A percentile compares a stretch with the other conserved stretches of the same genome.
These are phyloP conservation scores for Copromyces sp. DNA, from an alignment of 495 filamentous ascomycete genomes.

Conservation along the genomic window DNA sequence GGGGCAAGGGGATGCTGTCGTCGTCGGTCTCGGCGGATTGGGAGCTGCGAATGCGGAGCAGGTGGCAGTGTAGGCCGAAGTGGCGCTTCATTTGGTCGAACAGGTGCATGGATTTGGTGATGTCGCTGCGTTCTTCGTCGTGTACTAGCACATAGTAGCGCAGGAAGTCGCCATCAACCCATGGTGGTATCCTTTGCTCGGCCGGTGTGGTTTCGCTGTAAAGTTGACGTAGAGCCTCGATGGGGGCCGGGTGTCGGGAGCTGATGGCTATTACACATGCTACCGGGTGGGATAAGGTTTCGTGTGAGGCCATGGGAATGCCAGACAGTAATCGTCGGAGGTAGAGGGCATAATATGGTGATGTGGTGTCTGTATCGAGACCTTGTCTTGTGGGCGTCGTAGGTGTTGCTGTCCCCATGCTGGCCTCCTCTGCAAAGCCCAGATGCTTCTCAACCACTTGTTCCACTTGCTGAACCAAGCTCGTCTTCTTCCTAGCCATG, in stretches of 20 bases:
- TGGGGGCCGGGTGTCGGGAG: constrained; percentile 67
- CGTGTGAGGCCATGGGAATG: constrained; percentile 64
- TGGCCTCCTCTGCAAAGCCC: constrained; percentile 40
- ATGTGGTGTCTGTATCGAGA: constrained; percentile 31
- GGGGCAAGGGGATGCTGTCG: constrained; percentile 71
- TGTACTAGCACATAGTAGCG: constrained; percentile 96
- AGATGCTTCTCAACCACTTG: constrained; percentile 43
- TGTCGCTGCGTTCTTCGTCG: constrained; percentile 89
- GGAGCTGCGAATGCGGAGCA: constrained; percentile 72
- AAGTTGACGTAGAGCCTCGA: constrained; percentile 72
- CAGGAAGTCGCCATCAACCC: constrained; percentile 81
- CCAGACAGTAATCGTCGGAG: constrained; percentile 74
- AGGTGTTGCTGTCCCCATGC: constrained; percentile 27
- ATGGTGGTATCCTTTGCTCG: constrained; percentile 56
- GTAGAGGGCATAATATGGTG: constrained; percentile 70
- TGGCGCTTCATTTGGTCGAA: constrained; percentile 98
- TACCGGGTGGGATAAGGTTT: constrained; percentile 90
- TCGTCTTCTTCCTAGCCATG: constrained; percentile 9
- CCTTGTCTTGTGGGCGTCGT: constrained; percentile 27
- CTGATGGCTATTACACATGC: constrained; percentile 95
- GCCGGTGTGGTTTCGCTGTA: constrained; percentile 69
- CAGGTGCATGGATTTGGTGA: constrained; percentile 71
- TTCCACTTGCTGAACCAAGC: constrained; percentile 32
- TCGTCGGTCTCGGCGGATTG: constrained; percentile 87
- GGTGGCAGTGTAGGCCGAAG: constrained; percentile 90